phyloP scores from a whole-genome alignment of 2,329 filamentous ascomycete species.

The Fusarium solani-melongenae region DNA sequence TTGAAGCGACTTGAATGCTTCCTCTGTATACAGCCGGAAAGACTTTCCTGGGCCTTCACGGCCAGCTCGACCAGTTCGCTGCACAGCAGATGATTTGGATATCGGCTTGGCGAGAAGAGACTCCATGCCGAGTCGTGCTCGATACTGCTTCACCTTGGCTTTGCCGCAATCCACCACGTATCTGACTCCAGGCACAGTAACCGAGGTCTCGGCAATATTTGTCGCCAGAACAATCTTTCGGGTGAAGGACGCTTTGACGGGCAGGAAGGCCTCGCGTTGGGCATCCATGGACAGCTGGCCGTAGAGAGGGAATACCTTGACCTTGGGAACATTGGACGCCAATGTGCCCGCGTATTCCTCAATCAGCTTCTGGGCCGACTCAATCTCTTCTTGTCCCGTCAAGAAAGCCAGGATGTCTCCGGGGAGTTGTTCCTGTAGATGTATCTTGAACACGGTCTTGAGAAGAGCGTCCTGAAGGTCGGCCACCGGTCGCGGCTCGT shows the following conservation, averaged over 20 bases:
- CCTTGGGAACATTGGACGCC: conserved; percentile 77
- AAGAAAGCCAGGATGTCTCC: conserved; percentile 95
- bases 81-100: conserved; percentile 91
- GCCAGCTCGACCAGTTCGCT: conserved; percentile 90
- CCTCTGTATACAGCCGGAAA: conserved; percentile 87
- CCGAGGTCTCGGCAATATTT: conserved; percentile 98
- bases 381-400: conserved; percentile 92
- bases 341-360: conserved; percentile 82
- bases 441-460: conserved; percentile 86
- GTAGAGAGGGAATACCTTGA: conserved; percentile 83
- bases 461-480: conserved; percentile 87
- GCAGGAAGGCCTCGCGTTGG: conserved; percentile 87
- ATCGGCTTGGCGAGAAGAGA: conserved; percentile 91
- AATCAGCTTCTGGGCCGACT: conserved; percentile 81
- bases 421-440: conserved; percentile 88
- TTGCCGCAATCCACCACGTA: conserved; percentile 95
- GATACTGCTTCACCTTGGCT: conserved; percentile 92
- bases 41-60: conserved; percentile 93
- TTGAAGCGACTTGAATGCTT: conserved; percentile 75
- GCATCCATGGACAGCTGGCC: conserved; percentile 88
- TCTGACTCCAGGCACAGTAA: conserved; percentile 92
- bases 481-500: conserved; percentile 78
- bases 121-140: conserved; percentile 85
- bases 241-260: conserved; percentile 75
- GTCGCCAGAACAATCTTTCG: conserved; percentile 93